phyloP scores from a whole-genome alignment of 768 basidiomycete species.

The Russula olivacea region DNA sequence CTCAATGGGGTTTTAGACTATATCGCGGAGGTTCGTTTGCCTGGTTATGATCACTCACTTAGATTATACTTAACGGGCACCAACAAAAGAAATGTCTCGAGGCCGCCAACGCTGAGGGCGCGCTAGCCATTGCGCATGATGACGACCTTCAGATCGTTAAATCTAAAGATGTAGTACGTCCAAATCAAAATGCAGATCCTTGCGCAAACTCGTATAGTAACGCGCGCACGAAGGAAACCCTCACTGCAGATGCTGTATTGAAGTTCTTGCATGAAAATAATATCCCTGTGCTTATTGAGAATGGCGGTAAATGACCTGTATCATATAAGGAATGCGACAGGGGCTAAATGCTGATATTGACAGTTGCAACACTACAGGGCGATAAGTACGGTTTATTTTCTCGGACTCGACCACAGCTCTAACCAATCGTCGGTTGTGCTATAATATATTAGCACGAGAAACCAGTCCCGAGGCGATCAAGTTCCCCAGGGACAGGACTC shows the following conservation, averaged over 20 bases:
- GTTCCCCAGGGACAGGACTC: too few relatives aligned
- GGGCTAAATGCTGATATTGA: background rate
- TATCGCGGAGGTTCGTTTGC: background rate
- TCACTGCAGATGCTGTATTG: conserved; percentile 3
- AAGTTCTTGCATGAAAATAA: background rate
- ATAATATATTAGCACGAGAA: too few relatives aligned
- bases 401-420: too few relatives aligned
- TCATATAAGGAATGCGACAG: background rate
- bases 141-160: conserved; percentile 10
- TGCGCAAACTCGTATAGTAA: background rate
- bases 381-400: too few relatives aligned
- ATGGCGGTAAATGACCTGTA: conserved; percentile 1
- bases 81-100: conserved; percentile 6
- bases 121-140: conserved; percentile 8
- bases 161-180: conserved; percentile 7
- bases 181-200: background rate
- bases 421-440: too few relatives aligned
- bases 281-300: background rate
- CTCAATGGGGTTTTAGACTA: conserved; percentile 14
- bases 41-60: background rate
- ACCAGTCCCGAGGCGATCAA: too few relatives aligned
- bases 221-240: background rate
- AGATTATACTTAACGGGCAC: background rate
- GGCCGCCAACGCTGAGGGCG: background rate
- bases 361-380: conserved; percentile 1